phyloP scores from a whole-genome alignment of 2,329 filamentous ascomycete genomes.

The Neocucurbitaria cava region DNA sequence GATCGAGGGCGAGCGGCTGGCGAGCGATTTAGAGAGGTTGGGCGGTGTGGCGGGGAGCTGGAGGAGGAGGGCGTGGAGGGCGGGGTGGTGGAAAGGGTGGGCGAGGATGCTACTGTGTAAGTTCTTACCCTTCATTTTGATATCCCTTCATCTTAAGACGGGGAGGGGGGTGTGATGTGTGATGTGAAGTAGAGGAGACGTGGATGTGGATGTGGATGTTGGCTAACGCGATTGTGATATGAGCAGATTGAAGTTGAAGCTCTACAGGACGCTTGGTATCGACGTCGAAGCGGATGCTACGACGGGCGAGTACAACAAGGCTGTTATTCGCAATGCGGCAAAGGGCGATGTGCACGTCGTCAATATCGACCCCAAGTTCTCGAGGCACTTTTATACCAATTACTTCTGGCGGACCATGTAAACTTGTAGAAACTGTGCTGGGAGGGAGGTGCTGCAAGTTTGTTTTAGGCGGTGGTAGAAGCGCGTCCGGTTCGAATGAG shows the following conservation, averaged over 20 bases:
- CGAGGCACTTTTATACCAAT: constrained; percentile 89
- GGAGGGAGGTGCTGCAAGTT: neutral
- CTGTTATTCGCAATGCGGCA: constrained; percentile 81
- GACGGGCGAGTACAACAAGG: constrained; percentile 83
- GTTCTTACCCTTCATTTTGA: too few species aligned
- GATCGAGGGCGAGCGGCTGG: constrained; percentile 92
- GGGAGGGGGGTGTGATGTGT: too few species aligned
- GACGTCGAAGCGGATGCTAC: constrained; percentile 79
- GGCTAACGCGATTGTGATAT: too few species aligned
- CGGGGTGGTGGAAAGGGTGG: constrained; percentile 59
- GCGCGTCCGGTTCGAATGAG: neutral
- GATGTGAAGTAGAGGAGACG: too few species aligned
- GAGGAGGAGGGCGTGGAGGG: constrained; percentile 89
- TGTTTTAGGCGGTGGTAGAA: neutral
- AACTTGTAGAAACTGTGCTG: too few species aligned
- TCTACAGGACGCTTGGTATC: constrained; percentile 90
- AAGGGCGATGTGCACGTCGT: constrained; percentile 95
- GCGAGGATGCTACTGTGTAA: constrained; percentile 58
- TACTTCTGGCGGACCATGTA: constrained; percentile 93
- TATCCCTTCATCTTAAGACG: too few species aligned
- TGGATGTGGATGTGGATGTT: too few species aligned
- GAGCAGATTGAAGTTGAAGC: constrained; percentile 83
- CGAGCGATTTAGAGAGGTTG: constrained; percentile 77
- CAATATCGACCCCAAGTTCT: constrained; percentile 92
- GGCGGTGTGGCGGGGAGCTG: constrained; percentile 79